Evolutionary conservation across 441 rosid species (phyloP).

Genomic region (Manihot esculenta): DNA sequence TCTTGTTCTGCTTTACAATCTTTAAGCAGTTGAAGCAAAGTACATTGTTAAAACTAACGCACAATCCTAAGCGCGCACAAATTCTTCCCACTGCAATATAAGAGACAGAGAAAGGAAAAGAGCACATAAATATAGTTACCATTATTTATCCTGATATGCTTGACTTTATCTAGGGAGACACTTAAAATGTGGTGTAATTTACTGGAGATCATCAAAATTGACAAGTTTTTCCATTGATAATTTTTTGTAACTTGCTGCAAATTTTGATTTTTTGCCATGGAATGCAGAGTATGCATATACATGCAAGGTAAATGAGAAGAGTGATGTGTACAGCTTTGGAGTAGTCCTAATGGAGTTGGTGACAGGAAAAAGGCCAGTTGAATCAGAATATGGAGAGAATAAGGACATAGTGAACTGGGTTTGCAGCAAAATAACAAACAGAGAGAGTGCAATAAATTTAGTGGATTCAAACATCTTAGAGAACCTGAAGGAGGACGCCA

Average conservation of each 20-base stretch:
- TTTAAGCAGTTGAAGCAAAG: too few relatives aligned
- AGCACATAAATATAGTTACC: too few relatives aligned
- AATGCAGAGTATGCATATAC: constrained; percentile 83
- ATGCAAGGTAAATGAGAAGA: constrained; percentile 70
- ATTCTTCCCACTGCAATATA: too few relatives aligned
- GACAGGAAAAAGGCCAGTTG: constrained; percentile 77
- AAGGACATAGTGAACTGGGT: constrained; percentile 80
- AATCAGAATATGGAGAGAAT: constrained; percentile 72
- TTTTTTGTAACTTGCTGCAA: neutral
- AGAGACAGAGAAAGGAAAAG: too few relatives aligned
- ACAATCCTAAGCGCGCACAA: too few relatives aligned
- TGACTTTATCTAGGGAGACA: too few relatives aligned
- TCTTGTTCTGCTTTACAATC: neutral
- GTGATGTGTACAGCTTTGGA: constrained; percentile 89
- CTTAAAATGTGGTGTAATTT: too few relatives aligned
- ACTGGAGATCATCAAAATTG: too few relatives aligned
- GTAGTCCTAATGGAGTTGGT: constrained; percentile 89
- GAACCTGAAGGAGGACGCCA: constrained; percentile 53
- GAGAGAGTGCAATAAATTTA: constrained; percentile 40
- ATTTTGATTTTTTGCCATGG: neutral
- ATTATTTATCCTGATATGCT: too few relatives aligned
- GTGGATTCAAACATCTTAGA: constrained; percentile 65
- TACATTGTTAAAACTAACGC: too few relatives aligned
- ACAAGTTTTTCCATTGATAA: too few relatives aligned
- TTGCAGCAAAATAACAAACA: constrained; percentile 45